These are phyloP conservation scores for Eucalyptus regnans DNA, from an alignment of 345 rosid species.

Conservation along the genomic window DNA sequence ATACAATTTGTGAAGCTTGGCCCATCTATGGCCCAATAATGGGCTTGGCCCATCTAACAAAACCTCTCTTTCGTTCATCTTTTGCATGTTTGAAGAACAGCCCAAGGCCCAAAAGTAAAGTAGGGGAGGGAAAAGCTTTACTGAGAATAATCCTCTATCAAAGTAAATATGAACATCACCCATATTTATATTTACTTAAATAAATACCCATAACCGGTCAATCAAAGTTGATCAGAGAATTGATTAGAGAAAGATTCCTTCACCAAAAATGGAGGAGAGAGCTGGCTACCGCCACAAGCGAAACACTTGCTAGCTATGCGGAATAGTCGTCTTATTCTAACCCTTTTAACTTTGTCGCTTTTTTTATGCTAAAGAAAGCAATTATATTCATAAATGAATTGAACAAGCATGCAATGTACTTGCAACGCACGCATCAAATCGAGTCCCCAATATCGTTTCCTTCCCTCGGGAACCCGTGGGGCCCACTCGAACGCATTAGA, in stretches of 20 bases:
- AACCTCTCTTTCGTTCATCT: fast-evolving
- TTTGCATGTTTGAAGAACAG: not conserved
- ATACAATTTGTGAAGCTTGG: not conserved
- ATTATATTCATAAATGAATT: not conserved
- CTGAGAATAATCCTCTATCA: not conserved
- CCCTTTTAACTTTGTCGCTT: fast-evolving
- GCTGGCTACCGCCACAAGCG: fast-evolving
- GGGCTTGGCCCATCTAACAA: not conserved
- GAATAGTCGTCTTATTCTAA: fast-evolving
- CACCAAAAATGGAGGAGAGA: not conserved
- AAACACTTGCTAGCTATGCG: not conserved
- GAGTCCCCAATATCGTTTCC: not conserved
- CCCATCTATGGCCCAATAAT: not conserved
- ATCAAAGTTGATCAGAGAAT: fast-evolving
- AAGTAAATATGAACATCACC: too few relatives aligned
- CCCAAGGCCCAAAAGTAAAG: not conserved
- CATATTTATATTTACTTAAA: not conserved
- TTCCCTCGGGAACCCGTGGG: not conserved
- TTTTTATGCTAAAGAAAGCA: fast-evolving
- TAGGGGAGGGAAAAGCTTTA: not conserved
- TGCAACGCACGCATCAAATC: fast-evolving
- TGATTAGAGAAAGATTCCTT: not conserved
- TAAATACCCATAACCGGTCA: not conserved
- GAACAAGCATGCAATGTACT: not conserved
- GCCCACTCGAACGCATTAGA: fast-evolving